These are phyloP conservation scores for Phyllosticta capitalensis DNA, from an alignment of 2,329 filamentous ascomycete species.

Conservation along the genomic window DNA sequence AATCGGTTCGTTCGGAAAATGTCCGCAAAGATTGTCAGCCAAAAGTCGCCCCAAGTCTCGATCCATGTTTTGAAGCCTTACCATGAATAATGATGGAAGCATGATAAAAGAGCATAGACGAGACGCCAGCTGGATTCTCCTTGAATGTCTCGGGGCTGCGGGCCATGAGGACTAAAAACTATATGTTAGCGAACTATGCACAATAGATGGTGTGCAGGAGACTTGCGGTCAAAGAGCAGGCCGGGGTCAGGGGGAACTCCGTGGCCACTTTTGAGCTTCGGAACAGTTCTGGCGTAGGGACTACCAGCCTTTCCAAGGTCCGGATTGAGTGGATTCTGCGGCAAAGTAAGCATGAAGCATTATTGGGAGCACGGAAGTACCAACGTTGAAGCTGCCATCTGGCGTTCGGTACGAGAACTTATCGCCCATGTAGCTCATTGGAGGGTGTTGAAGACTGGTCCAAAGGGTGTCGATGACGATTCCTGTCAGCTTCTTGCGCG, in stretches of 20 bases:
- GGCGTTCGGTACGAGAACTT: constrained; percentile 57
- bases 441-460: constrained; percentile 3
- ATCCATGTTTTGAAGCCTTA: constrained; percentile 11
- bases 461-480: constrained; percentile 2
- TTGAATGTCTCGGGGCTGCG: constrained; percentile 16
- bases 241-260: not conserved
- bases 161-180: constrained; percentile 18
- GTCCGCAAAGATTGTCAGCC: constrained; percentile 17
- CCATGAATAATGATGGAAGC: constrained; percentile 45
- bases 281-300: constrained; percentile 37
- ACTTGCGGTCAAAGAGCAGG: constrained; percentile 4
- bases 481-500: constrained; percentile 1
- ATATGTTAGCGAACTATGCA: no score
- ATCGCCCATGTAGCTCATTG: constrained; percentile 34
- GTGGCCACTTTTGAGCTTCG: not conserved
- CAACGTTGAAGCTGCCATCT: constrained; percentile 65
- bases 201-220: no score
- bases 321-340: constrained; percentile 36
- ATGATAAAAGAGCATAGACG: constrained; percentile 39
- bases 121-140: constrained; percentile 36
- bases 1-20: constrained; percentile 34
- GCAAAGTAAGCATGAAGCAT: constrained; percentile 46
- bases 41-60: no score
- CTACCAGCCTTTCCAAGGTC: constrained; percentile 45
- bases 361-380: constrained; percentile 23